phyloP scores from a whole-genome alignment of 2,329 filamentous ascomycete species.

The Colletotrichum cuscutae region DNA sequence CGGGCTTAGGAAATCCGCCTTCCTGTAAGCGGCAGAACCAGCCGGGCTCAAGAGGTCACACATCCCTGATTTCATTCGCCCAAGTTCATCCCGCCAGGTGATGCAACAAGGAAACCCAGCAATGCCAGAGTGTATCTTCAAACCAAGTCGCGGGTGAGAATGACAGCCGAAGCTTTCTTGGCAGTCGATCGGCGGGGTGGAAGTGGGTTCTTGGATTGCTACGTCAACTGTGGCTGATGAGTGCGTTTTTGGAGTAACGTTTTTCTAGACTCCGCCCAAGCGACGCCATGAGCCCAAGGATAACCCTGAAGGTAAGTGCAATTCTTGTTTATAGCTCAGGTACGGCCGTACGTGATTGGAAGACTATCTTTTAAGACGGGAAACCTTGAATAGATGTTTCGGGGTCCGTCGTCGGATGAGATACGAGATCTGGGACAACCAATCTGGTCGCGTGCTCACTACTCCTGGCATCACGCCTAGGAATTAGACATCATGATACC shows the following conservation, averaged over 20 bases:
- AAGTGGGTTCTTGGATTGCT: constrained; percentile 1
- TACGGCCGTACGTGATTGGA: constrained; percentile 9
- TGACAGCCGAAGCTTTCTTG: constrained; percentile 32
- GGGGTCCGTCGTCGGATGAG: not conserved
- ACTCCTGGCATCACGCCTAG: not conserved
- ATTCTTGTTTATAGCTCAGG: constrained; percentile 27
- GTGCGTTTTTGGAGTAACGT: constrained; percentile 6
- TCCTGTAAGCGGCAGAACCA: not conserved
- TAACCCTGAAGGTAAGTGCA: not conserved
- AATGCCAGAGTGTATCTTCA: not conserved
- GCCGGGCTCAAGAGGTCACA: no score
- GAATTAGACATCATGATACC: not conserved
- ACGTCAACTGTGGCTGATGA: constrained; percentile 32
- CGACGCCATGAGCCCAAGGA: not conserved
- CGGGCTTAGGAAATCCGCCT: not conserved
- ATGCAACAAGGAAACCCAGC: not conserved
- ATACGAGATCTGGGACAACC: constrained; percentile 22
- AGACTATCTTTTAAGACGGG: not conserved
- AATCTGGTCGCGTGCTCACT: constrained; percentile 12
- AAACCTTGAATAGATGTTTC: not conserved
- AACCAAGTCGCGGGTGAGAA: not conserved
- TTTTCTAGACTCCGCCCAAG: constrained; percentile 14
- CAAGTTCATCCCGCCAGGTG: constrained; percentile 11
- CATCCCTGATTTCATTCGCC: constrained; percentile 15
- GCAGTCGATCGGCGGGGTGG: constrained; percentile 22